These are phyloP conservation scores for Termitomyces sp. DNA, from an alignment of 768 basidiomycete genomes.

Conservation along the genomic window DNA sequence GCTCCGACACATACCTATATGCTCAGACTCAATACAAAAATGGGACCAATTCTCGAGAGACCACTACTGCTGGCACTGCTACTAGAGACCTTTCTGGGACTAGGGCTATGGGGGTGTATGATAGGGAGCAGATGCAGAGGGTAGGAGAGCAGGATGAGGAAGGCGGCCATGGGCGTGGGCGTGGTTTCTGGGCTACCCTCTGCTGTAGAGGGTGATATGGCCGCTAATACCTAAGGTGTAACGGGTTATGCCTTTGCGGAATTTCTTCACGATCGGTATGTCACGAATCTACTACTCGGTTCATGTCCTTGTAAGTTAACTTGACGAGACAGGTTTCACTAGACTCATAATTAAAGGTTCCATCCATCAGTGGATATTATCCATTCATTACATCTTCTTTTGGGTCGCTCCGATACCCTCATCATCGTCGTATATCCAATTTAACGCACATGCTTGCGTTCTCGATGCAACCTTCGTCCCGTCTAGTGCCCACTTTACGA, in stretches of 20 bases:
- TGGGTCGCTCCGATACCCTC: conserved; percentile 14
- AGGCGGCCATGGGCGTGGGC: conserved; percentile 54
- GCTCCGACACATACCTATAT: conserved; percentile 68
- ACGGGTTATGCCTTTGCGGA: conserved; percentile 25
- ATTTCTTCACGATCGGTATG: conserved; percentile 17
- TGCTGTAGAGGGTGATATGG: conserved; percentile 60
- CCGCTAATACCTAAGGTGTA: conserved; percentile 16
- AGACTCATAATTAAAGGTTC: conserved; percentile 7
- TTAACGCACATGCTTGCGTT: conserved; percentile 11
- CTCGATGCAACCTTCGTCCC: conserved; percentile 7
- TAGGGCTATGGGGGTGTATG: conserved; percentile 60
- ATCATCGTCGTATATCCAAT: conserved; percentile 17
- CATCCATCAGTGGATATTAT: conserved; percentile 4
- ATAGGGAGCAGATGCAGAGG: conserved; percentile 56
- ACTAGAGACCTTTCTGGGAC: conserved; percentile 26
- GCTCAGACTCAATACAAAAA: conserved; percentile 48
- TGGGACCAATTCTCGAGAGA: conserved; percentile 45
- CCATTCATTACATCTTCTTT: conserved; percentile 6
- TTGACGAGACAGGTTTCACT: conserved; percentile 3
- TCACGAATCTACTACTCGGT: background rate
- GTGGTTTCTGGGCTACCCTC: conserved; percentile 56
- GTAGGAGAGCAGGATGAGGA: conserved; percentile 61
- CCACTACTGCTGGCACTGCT: conserved; percentile 38
- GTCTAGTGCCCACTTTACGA: conserved; percentile 16
- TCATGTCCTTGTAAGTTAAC: background rate